Evolutionary conservation across 164 flowering plant genomes (phyloP).

Genomic region (Aristolochia contorta): DNA sequence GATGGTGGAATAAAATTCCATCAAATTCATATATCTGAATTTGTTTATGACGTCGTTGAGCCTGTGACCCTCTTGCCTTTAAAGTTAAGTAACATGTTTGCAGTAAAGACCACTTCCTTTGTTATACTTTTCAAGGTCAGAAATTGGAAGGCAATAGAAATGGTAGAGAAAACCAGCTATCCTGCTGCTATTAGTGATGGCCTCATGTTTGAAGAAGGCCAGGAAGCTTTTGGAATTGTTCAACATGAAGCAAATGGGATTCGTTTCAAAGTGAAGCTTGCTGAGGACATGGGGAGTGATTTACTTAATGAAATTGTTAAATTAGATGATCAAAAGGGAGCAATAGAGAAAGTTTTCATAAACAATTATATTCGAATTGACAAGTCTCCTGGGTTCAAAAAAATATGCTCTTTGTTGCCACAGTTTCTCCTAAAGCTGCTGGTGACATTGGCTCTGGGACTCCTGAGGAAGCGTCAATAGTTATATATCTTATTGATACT

Average conservation of each 20-base stretch:
- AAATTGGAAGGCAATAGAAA: constrained; percentile 40
- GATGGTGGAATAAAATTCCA: constrained; percentile 45
- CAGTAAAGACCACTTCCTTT: constrained; percentile 28
- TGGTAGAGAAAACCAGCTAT: constrained; percentile 38
- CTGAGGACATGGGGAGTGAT: constrained; percentile 38
- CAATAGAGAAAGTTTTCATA: constrained; percentile 64
- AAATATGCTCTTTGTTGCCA: constrained; percentile 81
- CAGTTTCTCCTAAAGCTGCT: constrained; percentile 79
- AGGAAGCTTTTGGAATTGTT: constrained; percentile 61
- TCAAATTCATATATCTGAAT: constrained; percentile 37
- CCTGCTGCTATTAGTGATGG: constrained; percentile 63
- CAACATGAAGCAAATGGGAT: constrained; percentile 42
- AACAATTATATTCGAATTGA: constrained; percentile 82
- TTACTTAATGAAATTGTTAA: constrained; percentile 55
- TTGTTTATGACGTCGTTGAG: constrained; percentile 45
- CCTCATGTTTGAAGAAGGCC: constrained; percentile 47
- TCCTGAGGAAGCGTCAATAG: constrained; percentile 81
- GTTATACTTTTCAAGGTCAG: constrained; percentile 36
- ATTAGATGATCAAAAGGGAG: constrained; percentile 58
- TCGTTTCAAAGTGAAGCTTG: constrained; percentile 56
- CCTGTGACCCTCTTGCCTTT: constrained; percentile 46
- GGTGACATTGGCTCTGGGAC: constrained; percentile 69
- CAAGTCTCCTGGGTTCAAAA: constrained; percentile 72
- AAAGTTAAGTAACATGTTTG: constrained; percentile 43
- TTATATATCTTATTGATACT: constrained; percentile 25